Base-by-base conservation (phyloP, 208 protist species). In the Leishmania tarentolae region DNA sequence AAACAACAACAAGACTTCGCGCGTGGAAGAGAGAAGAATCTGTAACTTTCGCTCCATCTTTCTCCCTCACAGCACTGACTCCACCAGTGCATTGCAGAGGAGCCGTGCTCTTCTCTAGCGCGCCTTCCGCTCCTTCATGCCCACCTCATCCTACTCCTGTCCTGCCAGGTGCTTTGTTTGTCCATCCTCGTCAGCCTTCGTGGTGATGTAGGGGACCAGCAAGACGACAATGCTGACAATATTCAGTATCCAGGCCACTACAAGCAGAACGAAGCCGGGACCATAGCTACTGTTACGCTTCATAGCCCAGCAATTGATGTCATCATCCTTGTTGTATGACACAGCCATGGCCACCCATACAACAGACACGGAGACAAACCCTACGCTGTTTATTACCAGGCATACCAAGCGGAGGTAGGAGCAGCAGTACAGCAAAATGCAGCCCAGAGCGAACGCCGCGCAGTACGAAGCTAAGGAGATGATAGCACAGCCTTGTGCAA, bases 321-420 rank as follows among this genome's bases (percentile, higher is more conserved):
- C 13, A 1, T 75, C 52, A 35, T 70, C 42, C 28, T 50, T 73
- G 75, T 80, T 74, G 79, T 83, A 92, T 4, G 53, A 0, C 59
- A 86, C 52, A 3, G 82, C 50, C 85, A 92, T 89, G 31, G 75
- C 47, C 21, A 70, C 81, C 89, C 89, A 94, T n/a, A 78, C 74
- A 19, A 88, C 42, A 53, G 50, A 40, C n/a, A 80, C 47, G 8
- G 81, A 73, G 24, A 73, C 35, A 37, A 86, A 78, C 37, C 73
- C 73, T 31, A 82, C 61, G 24, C 83, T 66, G 78, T 83, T 89
- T 40, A 94, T 69, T 15, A 86, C 35, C 52, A 80, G n/a, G 56
- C 82, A 87, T 4, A 85, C 19, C 71, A 80, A 90, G 59, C 74
- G 81, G 73, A 85, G 50, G 81, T 84, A 91, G 6, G 31, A 21